Conservation (phyloP, 129 eudicot genomes). For the Helichrysum umbraculigerum region DNA sequence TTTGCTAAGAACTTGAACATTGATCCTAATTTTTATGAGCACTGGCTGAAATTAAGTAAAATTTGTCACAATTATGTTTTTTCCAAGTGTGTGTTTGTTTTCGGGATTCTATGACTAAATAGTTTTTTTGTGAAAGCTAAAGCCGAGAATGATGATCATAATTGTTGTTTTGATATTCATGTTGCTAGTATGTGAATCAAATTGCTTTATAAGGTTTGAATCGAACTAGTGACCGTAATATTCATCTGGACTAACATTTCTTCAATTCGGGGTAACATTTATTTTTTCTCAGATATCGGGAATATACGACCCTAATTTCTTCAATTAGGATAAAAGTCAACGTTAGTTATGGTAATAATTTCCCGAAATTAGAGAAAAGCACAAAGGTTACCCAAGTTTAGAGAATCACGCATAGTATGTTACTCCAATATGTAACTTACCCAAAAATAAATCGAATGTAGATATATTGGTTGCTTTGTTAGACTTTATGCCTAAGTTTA, state of each 20-base stretch:
- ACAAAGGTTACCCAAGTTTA: background rate
- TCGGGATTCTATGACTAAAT: background rate
- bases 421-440: background rate
- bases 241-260: background rate
- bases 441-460: conserved; percentile 1
- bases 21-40: background rate
- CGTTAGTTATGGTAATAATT: too few relatives aligned
- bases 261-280: background rate
- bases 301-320: background rate
- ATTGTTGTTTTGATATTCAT: background rate
- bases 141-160: background rate
- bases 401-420: background rate
- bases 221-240: background rate
- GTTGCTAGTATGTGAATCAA: background rate
- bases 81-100: background rate
- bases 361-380: background rate
- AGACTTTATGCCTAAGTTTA: conserved; percentile 6
- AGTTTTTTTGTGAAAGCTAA: background rate
- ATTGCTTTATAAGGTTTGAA: conserved; percentile 9
- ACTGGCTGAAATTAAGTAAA: background rate
- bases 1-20: background rate
- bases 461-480: conserved; percentile 7
- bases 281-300: background rate
- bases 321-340: background rate
- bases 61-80: background rate